Conservation (phyloP, 208 protist species). For the Leishmania braziliensis region DNA sequence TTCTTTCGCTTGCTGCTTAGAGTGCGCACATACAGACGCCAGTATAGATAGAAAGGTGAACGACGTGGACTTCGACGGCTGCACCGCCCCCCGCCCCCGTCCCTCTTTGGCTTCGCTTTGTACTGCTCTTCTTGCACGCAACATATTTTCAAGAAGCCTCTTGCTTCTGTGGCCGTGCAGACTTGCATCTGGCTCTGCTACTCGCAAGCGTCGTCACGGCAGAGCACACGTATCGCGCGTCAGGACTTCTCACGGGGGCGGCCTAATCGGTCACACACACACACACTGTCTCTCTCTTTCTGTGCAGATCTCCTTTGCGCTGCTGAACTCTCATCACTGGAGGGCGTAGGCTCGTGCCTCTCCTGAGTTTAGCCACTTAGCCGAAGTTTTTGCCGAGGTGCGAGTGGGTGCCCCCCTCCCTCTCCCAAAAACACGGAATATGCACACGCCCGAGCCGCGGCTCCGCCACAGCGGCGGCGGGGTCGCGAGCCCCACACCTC, state of each 20-base stretch:
- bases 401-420: neutral
- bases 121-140: neutral
- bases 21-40: neutral
- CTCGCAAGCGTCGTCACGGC: neutral
- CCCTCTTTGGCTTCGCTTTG: neutral
- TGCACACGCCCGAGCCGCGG: slow-evolving; percentile 32
- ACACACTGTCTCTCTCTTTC: neutral
- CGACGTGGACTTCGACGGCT: neutral
- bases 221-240: neutral
- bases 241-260: neutral
- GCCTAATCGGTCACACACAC: neutral
- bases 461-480: slow-evolving; percentile 9
- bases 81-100: neutral
- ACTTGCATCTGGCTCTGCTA: neutral
- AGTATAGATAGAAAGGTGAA: neutral
- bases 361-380: neutral
- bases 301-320: neutral
- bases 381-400: neutral
- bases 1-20: neutral
- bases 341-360: neutral
- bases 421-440: neutral
- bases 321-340: neutral
- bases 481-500: slow-evolving; percentile 11
- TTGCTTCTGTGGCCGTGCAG: neutral
- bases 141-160: too few species aligned